Conservation (phyloP, 805 yeast genomes). For the Starmerella riodocensis region DNA sequence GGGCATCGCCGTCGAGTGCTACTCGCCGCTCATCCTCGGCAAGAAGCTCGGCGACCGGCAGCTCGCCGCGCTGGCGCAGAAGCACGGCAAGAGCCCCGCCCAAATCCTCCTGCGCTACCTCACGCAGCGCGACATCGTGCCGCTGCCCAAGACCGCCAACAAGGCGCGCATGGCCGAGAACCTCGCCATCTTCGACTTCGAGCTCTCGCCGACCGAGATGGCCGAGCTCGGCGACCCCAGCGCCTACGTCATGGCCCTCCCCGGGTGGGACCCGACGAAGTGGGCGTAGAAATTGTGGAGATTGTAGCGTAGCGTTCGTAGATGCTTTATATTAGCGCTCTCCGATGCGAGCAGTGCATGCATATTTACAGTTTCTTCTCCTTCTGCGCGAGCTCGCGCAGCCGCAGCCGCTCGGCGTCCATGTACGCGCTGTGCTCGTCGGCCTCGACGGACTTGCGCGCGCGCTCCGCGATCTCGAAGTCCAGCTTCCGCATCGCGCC, state of each 20-base stretch:
- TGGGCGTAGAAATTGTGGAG: slow-evolving; percentile 14
- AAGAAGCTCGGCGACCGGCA: slow-evolving; percentile 33
- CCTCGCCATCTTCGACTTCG: slow-evolving; percentile 40
- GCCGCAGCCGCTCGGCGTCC: slow-evolving; percentile 5
- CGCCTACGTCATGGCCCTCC: slow-evolving; percentile 24
- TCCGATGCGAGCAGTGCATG: too few species aligned
- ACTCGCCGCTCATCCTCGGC: slow-evolving; percentile 65
- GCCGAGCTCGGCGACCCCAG: slow-evolving; percentile 24
- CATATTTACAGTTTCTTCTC: slow-evolving; percentile 5
- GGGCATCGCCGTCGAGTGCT: slow-evolving; percentile 56
- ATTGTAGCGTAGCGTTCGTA: too few species aligned
- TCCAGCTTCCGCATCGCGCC: slow-evolving; percentile 23
- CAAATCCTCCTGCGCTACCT: slow-evolving; percentile 40
- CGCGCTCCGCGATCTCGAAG: slow-evolving; percentile 20
- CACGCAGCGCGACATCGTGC: slow-evolving; percentile 41
- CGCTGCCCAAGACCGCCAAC: slow-evolving; percentile 61
- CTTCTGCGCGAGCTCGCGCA: slow-evolving; percentile 8
- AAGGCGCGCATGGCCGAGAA: slow-evolving; percentile 44
- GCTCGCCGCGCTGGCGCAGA: slow-evolving; percentile 29
- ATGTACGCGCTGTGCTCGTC: slow-evolving; percentile 7
- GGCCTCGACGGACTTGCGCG: slow-evolving; percentile 19
- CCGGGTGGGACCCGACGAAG: slow-evolving; percentile 29
- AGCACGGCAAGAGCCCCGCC: slow-evolving; percentile 33
- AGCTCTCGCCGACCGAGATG: slow-evolving; percentile 24
- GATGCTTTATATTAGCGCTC: too few species aligned